Conservation (phyloP, 805 yeast species). For the Sugiyamaella valdiviana region DNA sequence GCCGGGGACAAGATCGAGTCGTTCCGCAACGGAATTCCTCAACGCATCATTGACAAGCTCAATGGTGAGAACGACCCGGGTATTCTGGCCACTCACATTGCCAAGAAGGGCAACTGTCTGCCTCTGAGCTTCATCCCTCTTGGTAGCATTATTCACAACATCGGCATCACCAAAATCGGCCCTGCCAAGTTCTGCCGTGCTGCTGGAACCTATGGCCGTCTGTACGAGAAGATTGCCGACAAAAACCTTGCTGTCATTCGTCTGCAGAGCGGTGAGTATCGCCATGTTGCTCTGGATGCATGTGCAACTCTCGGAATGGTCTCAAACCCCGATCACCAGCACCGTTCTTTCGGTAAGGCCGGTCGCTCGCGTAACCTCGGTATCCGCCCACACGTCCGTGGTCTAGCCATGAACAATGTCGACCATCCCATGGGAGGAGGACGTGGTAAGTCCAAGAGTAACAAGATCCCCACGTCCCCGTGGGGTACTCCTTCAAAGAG, state of each 20-base stretch:
- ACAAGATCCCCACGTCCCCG: slow-evolving; percentile 87
- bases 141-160: slow-evolving; percentile 82
- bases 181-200: slow-evolving; percentile 85
- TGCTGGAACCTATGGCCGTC: slow-evolving; percentile 91
- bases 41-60: slow-evolving; percentile 69
- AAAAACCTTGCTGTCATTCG: slow-evolving; percentile 68
- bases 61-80: slow-evolving; percentile 92
- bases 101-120: slow-evolving; percentile 90
- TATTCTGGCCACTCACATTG: slow-evolving; percentile 73
- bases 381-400: slow-evolving; percentile 91
- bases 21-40: slow-evolving; percentile 82
- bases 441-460: slow-evolving; percentile 97
- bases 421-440: slow-evolving; percentile 99
- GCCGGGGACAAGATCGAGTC: slow-evolving; percentile 88
- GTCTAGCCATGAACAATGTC: slow-evolving; percentile 95
- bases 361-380: slow-evolving; percentile 92
- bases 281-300: slow-evolving; percentile 77
- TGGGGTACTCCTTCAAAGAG: slow-evolving; percentile 95
- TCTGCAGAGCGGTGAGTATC: slow-evolving; percentile 87
- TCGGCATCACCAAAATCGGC: slow-evolving; percentile 71
- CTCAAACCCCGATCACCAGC: slow-evolving; percentile 88
- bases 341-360: slow-evolving; percentile 88
- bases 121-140: slow-evolving; percentile 92
- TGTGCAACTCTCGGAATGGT: slow-evolving; percentile 93
- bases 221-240: slow-evolving; percentile 71